A percentile compares a stretch with the other conserved stretches of the same genome.
Conservation (phyloP, 164 flowering plant species). For the Umbellularia californica region DNA sequence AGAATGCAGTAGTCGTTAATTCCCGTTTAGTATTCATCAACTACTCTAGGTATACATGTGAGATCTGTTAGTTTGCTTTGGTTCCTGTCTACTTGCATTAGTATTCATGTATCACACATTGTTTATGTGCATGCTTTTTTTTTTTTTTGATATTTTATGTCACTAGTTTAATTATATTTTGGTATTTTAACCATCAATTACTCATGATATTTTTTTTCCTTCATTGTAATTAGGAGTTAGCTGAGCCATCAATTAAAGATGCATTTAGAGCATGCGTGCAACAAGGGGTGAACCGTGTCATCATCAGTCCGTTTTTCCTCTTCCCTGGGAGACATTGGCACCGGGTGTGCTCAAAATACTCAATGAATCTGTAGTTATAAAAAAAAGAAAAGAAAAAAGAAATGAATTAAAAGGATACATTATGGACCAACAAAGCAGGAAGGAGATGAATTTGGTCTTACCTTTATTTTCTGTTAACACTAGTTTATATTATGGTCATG, state of each 20-base stretch:
- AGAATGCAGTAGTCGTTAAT: too few relatives aligned
- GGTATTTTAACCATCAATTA: neutral
- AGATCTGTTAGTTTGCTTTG: neutral
- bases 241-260: conserved; percentile 74
- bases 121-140: neutral
- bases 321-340: conserved; percentile 97
- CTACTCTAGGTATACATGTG: neutral
- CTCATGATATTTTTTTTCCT: neutral
- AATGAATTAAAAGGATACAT: too few relatives aligned
- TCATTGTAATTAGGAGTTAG: conserved; percentile 59
- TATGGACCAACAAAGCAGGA: neutral
- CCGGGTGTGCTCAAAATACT: conserved; percentile 38
- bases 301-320: conserved; percentile 92
- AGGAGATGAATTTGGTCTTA: neutral
- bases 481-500: too few relatives aligned
- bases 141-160: neutral
- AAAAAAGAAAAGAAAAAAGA: too few relatives aligned
- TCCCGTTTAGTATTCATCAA: too few relatives aligned
- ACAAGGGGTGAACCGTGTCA: conserved; percentile 70
- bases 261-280: conserved; percentile 69
- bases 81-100: neutral
- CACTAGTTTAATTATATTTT: conserved; percentile 1
- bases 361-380: neutral
- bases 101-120: neutral
- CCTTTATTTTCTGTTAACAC: too few relatives aligned